These are phyloP conservation scores for Arthrobotrys megalospora DNA, from an alignment of 2,329 filamentous ascomycete species.

Conservation along the genomic window DNA sequence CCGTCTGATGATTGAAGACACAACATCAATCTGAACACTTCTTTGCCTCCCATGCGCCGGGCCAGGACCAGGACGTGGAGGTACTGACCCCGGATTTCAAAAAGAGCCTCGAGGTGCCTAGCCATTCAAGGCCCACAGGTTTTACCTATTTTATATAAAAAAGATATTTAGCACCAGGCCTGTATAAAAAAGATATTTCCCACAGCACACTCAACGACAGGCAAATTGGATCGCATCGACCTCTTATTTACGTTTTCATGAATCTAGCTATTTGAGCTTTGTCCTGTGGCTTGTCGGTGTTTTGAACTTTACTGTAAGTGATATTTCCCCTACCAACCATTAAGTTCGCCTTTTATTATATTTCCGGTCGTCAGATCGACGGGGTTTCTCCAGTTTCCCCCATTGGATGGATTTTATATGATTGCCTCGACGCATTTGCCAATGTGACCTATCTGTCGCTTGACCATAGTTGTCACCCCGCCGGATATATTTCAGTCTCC, in stretches of 20 bases:
- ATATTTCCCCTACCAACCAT: conserved; percentile 17
- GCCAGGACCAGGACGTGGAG: conserved; percentile 14
- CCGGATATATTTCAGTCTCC: conserved; percentile 28
- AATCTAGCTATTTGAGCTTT: neutral
- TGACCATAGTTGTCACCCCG: conserved; percentile 17
- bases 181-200: conserved; percentile 4
- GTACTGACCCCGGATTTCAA: conserved; percentile 20
- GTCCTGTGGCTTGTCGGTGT: neutral
- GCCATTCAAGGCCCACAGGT: neutral
- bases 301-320: conserved; percentile 11
- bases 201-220: neutral
- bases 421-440: conserved; percentile 15
- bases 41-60: conserved; percentile 6
- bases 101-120: conserved; percentile 27
- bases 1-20: conserved; percentile 27
- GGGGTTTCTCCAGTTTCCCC: conserved; percentile 1
- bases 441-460: conserved; percentile 32
- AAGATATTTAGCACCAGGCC: neutral
- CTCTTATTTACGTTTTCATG: neutral
- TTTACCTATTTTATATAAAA: conserved; percentile 16
- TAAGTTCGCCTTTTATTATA: conserved; percentile 21
- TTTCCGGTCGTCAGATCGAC: conserved; percentile 6
- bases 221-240: neutral
- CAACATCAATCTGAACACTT: conserved; percentile 19
- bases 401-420: conserved; percentile 16